A percentile compares a stretch with the other conserved stretches of the same genome.
These are phyloP conservation scores for Pseudozyma sp. DNA, from an alignment of 1,284 basidiomycete species.

Conservation along the genomic window DNA sequence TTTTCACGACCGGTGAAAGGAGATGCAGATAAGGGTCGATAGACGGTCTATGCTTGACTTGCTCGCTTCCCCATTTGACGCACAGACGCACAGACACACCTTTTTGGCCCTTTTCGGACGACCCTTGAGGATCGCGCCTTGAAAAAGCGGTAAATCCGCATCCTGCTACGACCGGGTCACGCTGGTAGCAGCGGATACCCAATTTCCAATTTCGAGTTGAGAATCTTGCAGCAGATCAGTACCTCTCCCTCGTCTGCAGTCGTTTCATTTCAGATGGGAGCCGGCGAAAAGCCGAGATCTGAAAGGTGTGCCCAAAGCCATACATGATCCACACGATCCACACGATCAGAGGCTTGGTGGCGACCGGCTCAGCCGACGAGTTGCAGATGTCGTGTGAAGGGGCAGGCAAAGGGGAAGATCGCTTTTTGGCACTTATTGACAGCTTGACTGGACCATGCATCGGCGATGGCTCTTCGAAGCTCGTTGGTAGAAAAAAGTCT, in stretches of 20 bases:
- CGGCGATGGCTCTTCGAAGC: too few species aligned
- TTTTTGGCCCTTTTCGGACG: slow-evolving; percentile 6
- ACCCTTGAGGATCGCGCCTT: slow-evolving; percentile 16
- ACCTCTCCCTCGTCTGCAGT: not conserved
- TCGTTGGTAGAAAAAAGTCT: too few species aligned
- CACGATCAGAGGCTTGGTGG: not conserved
- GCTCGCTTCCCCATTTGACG: not conserved
- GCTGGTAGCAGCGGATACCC: too few species aligned
- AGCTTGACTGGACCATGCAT: too few species aligned
- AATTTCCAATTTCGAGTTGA: not conserved
- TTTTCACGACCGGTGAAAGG: not conserved
- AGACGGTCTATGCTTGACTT: slow-evolving; percentile 6
- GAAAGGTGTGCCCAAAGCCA: not conserved
- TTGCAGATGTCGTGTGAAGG: not conserved
- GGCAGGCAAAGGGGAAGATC: too few species aligned
- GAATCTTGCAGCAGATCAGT: not conserved
- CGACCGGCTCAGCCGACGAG: slow-evolving; percentile 11
- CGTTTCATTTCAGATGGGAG: not conserved
- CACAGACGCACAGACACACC: slow-evolving; percentile 24
- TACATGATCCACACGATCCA: too few species aligned
- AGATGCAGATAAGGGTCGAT: slow-evolving; percentile 5
- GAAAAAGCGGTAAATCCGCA: slow-evolving; percentile 34
- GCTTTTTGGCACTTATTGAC: too few species aligned
- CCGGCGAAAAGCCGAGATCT: slow-evolving; percentile 10
- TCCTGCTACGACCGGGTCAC: slow-evolving; percentile 23